These are phyloP conservation scores for Sutorius australiensis DNA, from an alignment of 768 basidiomycete species.

Conservation along the genomic window DNA sequence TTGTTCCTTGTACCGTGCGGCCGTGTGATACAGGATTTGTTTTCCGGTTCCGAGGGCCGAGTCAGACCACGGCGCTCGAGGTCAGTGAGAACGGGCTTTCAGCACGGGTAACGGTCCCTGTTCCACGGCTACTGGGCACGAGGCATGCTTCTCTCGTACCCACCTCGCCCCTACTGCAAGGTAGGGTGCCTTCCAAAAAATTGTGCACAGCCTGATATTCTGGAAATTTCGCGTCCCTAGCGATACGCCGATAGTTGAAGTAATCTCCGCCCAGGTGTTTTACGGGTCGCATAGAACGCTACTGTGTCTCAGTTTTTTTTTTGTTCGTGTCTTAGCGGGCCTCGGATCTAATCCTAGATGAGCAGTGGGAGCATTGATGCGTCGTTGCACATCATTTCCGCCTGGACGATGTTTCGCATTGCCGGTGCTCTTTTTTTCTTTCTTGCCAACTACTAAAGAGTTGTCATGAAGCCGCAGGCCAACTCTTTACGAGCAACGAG, in stretches of 20 bases:
- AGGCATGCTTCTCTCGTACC: slow-evolving; percentile 8
- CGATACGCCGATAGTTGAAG: slow-evolving; percentile 9
- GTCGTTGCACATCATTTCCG: slow-evolving; percentile 11
- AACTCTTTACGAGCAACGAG: not conserved
- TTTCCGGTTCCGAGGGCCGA: slow-evolving; percentile 24
- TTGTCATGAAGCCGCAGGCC: not conserved
- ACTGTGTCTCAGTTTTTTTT: slow-evolving; percentile 1
- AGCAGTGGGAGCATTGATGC: not conserved
- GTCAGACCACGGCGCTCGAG: slow-evolving; percentile 11
- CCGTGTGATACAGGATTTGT: slow-evolving; percentile 3
- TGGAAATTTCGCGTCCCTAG: slow-evolving; percentile 12
- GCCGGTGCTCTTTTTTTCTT: not conserved
- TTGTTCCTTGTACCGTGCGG: slow-evolving; percentile 4
- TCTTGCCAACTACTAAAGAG: not conserved
- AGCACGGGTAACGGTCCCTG: slow-evolving; percentile 1
- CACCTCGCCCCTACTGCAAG: slow-evolving; percentile 22
- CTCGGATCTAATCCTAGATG: slow-evolving; percentile 1
- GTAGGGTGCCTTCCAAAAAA: slow-evolving; percentile 5
- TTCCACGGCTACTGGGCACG: slow-evolving; percentile 1
- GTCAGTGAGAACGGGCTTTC: slow-evolving; percentile 1
- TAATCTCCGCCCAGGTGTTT: slow-evolving; percentile 24
- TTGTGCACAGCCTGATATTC: slow-evolving; percentile 2
- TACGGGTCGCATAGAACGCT: slow-evolving; percentile 4
- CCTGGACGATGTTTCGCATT: not conserved
- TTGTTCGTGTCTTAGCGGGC: not conserved